Evolutionary conservation across 2,329 filamentous ascomycete species (phyloP).

Genomic region (Aspergillus vadensis): DNA sequence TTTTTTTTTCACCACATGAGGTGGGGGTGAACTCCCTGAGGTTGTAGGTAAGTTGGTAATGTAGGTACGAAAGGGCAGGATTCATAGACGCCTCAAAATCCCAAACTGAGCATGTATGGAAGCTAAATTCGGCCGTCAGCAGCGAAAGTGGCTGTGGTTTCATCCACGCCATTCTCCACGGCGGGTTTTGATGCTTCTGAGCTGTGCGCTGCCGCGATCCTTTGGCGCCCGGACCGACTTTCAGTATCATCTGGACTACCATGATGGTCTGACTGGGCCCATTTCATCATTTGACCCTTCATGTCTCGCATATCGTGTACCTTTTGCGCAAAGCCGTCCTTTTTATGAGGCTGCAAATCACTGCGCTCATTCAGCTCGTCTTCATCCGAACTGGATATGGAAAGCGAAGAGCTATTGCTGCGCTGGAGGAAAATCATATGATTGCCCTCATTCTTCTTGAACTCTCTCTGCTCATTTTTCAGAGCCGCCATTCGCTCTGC

Average conservation of each 20-base stretch:
- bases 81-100: not conserved
- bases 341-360: slow-evolving; percentile 25
- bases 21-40: no score
- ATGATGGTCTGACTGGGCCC: slow-evolving; percentile 36
- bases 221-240: not conserved
- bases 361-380: slow-evolving; percentile 55
- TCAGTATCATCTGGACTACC: not conserved
- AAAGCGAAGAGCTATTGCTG: slow-evolving; percentile 50
- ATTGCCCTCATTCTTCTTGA: slow-evolving; percentile 66
- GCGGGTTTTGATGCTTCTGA: not conserved
- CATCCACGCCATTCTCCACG: not conserved
- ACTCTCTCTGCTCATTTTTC: slow-evolving; percentile 73
- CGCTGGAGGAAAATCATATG: slow-evolving; percentile 58
- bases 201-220: not conserved
- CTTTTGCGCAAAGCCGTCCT: slow-evolving; percentile 31
- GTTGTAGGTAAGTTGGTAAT: not conserved
- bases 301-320: slow-evolving; percentile 42
- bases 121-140: not conserved
- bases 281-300: slow-evolving; percentile 39
- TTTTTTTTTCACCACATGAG: not conserved
- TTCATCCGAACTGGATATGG: slow-evolving; percentile 58
- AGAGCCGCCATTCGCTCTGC: slow-evolving; percentile 71
- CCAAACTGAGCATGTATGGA: not conserved
- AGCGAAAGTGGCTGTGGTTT: not conserved
- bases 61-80: not conserved